A percentile compares a stretch with the other conserved stretches of the same genome.
phyloP scores from a whole-genome alignment of 345 rosid species.

The Psidium guajava region DNA sequence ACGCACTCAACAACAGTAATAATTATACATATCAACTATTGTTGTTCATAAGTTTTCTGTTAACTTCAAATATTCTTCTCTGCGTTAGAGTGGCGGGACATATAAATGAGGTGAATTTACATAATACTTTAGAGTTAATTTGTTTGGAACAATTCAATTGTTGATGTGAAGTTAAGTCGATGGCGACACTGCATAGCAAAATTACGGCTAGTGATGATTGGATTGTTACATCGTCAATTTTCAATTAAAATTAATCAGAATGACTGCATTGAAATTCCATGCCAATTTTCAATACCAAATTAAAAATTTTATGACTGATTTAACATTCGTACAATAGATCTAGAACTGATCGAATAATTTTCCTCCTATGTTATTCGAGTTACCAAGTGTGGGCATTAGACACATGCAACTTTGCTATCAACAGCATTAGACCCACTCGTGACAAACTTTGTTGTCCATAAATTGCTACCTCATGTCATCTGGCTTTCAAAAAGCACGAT shows the following conservation, averaged over 20 bases:
- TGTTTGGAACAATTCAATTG: background rate
- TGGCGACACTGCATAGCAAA: too few species aligned
- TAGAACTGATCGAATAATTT: background rate
- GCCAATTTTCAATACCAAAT: background rate
- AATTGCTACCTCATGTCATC: background rate
- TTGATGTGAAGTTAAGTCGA: background rate
- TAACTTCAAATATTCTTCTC: too few species aligned
- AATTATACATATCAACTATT: background rate
- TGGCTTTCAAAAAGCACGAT: background rate
- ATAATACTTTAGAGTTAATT: background rate
- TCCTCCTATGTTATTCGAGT: background rate
- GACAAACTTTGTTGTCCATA: background rate
- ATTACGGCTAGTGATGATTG: too few species aligned
- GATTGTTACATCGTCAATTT: fast-evolving
- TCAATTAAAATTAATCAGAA: background rate
- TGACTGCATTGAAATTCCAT: fast-evolving
- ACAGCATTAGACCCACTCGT: background rate
- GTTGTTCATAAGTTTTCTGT: background rate
- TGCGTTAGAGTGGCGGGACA: background rate
- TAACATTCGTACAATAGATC: fast-evolving
- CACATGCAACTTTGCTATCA: background rate
- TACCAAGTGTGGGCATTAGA: background rate
- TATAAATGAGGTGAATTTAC: background rate
- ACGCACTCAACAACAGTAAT: slow-evolving; percentile 58
- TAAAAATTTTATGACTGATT: fast-evolving